Evolutionary conservation across 2,329 filamentous ascomycete genomes (phyloP).

Genomic region (Fusarium brevicatenulatum): DNA sequence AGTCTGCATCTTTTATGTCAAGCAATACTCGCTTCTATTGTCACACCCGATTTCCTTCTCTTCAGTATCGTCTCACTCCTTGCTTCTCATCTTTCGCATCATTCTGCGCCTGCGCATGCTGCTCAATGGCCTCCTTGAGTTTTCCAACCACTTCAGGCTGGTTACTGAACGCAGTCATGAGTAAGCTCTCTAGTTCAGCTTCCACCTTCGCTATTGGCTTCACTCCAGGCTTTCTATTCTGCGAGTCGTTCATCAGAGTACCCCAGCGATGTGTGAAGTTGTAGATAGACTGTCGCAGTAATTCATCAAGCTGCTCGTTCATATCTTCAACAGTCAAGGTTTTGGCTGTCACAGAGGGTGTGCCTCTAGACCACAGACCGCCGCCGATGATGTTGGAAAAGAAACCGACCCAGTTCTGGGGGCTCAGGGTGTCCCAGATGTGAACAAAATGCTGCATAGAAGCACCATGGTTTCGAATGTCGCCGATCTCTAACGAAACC

Average conservation of each 20-base stretch:
- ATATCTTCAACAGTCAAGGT: slow-evolving; percentile 65
- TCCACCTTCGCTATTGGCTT: slow-evolving; percentile 64
- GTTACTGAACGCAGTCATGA: slow-evolving; percentile 68
- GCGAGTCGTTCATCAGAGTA: slow-evolving; percentile 60
- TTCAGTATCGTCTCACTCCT: slow-evolving; percentile 47
- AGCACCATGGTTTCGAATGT: slow-evolving; percentile 62
- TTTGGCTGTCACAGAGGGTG: slow-evolving; percentile 51
- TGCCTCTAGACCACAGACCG: slow-evolving; percentile 58
- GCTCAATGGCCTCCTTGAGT: slow-evolving; percentile 69
- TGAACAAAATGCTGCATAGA: slow-evolving; percentile 70
- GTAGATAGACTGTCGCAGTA: slow-evolving; percentile 70
- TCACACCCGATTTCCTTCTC: neutral
- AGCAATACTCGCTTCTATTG: slow-evolving; percentile 8
- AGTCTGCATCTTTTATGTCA: slow-evolving; percentile 11
- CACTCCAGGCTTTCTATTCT: slow-evolving; percentile 58
- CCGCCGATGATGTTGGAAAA: slow-evolving; percentile 68
- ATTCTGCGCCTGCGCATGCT: slow-evolving; percentile 64
- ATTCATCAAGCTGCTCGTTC: slow-evolving; percentile 71
- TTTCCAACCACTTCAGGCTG: slow-evolving; percentile 69
- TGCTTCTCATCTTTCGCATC: slow-evolving; percentile 53
- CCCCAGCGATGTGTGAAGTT: slow-evolving; percentile 71
- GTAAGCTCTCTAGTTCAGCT: slow-evolving; percentile 64
- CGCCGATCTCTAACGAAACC: slow-evolving; percentile 91
- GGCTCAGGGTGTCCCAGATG: slow-evolving; percentile 72
- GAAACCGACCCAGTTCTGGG: slow-evolving; percentile 67